Evolutionary conservation across 129 eudicot genomes (phyloP), one percentile per base, ranked within the genome.

Genomic region (Tagetes erecta): DNA sequence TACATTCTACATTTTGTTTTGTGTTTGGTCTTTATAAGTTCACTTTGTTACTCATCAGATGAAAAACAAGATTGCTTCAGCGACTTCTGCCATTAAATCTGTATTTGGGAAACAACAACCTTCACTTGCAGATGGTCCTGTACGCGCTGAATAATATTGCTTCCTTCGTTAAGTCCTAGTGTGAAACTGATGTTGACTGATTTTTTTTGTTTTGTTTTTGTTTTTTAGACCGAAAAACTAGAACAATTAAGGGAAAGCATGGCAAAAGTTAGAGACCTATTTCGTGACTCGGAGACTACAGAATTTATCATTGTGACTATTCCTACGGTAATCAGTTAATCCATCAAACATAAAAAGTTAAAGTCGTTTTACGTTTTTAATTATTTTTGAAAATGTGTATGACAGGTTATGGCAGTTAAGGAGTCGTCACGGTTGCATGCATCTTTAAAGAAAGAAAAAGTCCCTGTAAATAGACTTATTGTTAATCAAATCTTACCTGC

Each of bases 241-340:
- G 87, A 88, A 74, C 79, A 84, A 49, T 76, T 88, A 55, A 78
- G 87, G 73, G 84, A 83, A 73, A 83, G 75, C 49, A 86, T 88
- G 88, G 79, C 41, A 33, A 84, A 86, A 81, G 87, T 88, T 30
- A 76, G 89, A 65, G 95, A 86, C 73, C 87, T 88, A 40, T 88
- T 88, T 55, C 95, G 75, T 58, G 88, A 88, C 68, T 58, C 86
- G 9, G 80, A 81, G 73, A 64, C 85, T 38, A 88, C 85, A 33
- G 89, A 88, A 63, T 88, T 88, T 63, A 75, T 88, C 30, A 88
- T 86, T 11, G 95, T 88, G 71, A 88, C 95, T 33, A 88, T 88
- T 46, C 95, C 95, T 42, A 88, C 87, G 72, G 95, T 88, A 80
- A 77, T 50, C 6, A 30, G 38, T 53, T 6, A 14, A 59, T 7